phyloP scores from a whole-genome alignment of 805 yeast genomes.

The Candida xyloterini region DNA sequence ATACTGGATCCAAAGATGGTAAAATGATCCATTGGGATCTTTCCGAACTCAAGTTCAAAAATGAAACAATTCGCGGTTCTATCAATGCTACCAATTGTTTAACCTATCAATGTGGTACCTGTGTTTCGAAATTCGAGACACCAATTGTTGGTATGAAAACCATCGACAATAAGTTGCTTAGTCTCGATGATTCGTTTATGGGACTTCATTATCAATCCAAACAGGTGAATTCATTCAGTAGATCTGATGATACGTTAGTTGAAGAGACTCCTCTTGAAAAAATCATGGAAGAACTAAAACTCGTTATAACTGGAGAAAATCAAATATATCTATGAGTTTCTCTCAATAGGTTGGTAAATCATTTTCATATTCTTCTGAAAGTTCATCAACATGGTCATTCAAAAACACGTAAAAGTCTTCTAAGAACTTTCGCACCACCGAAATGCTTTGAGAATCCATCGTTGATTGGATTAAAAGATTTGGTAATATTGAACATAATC shows the following conservation, averaged over 20 bases:
- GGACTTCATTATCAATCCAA: slow-evolving; percentile 44
- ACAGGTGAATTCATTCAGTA: slow-evolving; percentile 5
- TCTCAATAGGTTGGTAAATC: slow-evolving; percentile 37
- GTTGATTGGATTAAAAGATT: slow-evolving; percentile 74
- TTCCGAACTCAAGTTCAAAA: slow-evolving; percentile 8
- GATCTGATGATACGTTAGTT: slow-evolving; percentile 17
- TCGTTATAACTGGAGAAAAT: slow-evolving; percentile 17
- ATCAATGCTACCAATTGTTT: slow-evolving; percentile 40
- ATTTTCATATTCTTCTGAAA: slow-evolving; percentile 47
- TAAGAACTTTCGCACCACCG: slow-evolving; percentile 50
- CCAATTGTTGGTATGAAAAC: slow-evolving; percentile 46
- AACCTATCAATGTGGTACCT: slow-evolving; percentile 48
- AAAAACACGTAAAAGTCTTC: slow-evolving; percentile 55
- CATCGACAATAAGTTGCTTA: slow-evolving; percentile 38
- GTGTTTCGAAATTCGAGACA: slow-evolving; percentile 58
- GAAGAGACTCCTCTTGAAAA: slow-evolving; percentile 2
- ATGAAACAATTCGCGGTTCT: slow-evolving; percentile 35
- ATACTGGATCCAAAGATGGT: slow-evolving; percentile 64
- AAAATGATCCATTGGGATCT: slow-evolving; percentile 67
- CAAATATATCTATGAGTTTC: slow-evolving; percentile 15
- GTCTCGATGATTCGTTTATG: slow-evolving; percentile 53
- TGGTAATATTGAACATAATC: slow-evolving; percentile 77
- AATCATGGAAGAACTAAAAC: slow-evolving; percentile 11
- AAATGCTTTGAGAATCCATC: slow-evolving; percentile 74
- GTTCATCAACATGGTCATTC: slow-evolving; percentile 38